Conservation (phyloP, 2,329 filamentous ascomycete species). For the Thelonectria blattea region DNA sequence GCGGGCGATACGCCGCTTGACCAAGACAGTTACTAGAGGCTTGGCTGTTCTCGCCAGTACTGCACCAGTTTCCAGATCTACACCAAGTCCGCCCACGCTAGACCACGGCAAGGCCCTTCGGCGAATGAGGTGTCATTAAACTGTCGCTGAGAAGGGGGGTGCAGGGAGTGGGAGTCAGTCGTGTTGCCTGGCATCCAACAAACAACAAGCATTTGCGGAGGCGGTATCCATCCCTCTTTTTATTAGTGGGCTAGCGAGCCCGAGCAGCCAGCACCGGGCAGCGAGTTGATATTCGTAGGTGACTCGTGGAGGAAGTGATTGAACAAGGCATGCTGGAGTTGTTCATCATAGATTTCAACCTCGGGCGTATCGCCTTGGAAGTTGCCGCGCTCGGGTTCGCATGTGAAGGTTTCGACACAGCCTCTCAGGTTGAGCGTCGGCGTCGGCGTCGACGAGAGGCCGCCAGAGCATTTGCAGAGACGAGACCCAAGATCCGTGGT, state of each 20-base stretch:
- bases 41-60: conserved; percentile 22
- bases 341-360: conserved; percentile 4
- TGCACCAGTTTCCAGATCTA: conserved; percentile 21
- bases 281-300: too few relatives aligned
- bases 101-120: not conserved
- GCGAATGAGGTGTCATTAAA: conserved; percentile 12
- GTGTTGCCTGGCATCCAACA: not conserved
- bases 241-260: not conserved
- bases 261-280: too few relatives aligned
- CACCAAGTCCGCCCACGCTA: not conserved
- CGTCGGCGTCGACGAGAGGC: conserved; percentile 26
- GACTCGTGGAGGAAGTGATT: not conserved
- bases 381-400: conserved; percentile 1
- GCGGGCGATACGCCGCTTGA: conserved; percentile 10
- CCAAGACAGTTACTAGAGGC: conserved; percentile 17
- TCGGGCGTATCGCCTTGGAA: not conserved
- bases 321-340: conserved; percentile 1
- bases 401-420: conserved; percentile 25
- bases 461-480: conserved; percentile 18
- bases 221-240: not conserved
- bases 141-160: conserved; percentile 9
- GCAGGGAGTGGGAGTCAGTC: not conserved
- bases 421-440: conserved; percentile 26
- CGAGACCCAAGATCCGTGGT: not conserved
- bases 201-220: not conserved